Percentiles rank a stretch among this genome's conserved stretches.
Evolutionary conservation across 192 early-diverging fungal genomes (phyloP).

Genomic region (Linnemannia hyalina): DNA sequence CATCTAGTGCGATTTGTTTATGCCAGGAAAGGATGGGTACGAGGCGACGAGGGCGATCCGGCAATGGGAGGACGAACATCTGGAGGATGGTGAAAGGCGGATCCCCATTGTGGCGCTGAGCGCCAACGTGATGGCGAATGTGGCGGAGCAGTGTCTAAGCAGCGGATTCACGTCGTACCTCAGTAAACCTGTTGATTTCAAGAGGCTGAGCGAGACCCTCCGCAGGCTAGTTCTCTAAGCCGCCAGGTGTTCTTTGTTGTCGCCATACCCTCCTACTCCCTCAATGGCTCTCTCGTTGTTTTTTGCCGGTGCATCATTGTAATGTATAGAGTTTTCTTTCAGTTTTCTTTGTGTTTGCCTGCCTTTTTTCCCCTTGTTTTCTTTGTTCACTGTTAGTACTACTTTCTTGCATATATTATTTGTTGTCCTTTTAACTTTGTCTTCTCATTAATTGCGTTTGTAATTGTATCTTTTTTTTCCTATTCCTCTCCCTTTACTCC

Average conservation of each 20-base stretch:
- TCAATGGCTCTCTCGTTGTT: too few species aligned
- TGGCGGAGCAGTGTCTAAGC: slow-evolving; percentile 59
- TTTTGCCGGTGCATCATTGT: too few species aligned
- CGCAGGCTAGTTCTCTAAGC: slow-evolving; percentile 33
- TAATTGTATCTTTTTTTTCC: too few species aligned
- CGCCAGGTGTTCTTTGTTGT: not conserved
- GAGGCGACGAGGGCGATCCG: slow-evolving; percentile 65
- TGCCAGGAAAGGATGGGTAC: slow-evolving; percentile 74
- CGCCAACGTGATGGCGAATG: slow-evolving; percentile 72
- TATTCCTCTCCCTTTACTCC: too few species aligned
- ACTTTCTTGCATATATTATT: too few species aligned
- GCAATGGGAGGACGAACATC: slow-evolving; percentile 60
- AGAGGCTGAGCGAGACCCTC: slow-evolving; percentile 61
- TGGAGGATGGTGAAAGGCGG: slow-evolving; percentile 29
- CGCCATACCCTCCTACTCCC: too few species aligned
- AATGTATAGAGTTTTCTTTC: too few species aligned
- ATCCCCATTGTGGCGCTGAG: slow-evolving; percentile 70
- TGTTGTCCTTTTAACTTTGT: too few species aligned
- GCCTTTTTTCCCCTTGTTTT: too few species aligned
- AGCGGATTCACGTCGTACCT: slow-evolving; percentile 68
- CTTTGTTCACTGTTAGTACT: too few species aligned
- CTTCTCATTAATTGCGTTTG: too few species aligned
- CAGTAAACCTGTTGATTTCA: slow-evolving; percentile 69
- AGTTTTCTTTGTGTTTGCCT: too few species aligned
- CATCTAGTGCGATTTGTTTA: slow-evolving; percentile 66